Evolutionary conservation across 129 eudicot species (phyloP).

Genomic region (Pittosporum tobira): DNA sequence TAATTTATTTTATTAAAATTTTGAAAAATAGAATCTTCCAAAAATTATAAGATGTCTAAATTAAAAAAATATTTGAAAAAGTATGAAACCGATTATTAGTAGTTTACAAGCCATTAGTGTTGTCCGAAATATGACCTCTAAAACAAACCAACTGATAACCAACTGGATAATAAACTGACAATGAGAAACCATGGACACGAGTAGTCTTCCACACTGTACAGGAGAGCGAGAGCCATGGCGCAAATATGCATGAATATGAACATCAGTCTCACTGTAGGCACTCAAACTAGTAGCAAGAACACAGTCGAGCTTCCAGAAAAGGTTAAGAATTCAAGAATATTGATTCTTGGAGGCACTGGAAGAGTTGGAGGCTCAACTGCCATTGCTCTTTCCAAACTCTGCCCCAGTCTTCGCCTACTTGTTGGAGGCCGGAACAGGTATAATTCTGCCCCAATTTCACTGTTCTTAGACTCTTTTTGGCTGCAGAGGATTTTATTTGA

Average conservation of each 20-base stretch:
- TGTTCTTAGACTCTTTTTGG: too few species aligned
- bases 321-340: constrained; percentile 40
- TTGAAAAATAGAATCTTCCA: too few species aligned
- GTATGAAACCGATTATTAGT: too few species aligned
- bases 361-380: constrained; percentile 97
- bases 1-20: too few species aligned
- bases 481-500: too few species aligned
- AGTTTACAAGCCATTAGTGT: neutral
- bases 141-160: neutral
- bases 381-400: constrained; percentile 65
- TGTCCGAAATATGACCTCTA: neutral
- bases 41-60: too few species aligned
- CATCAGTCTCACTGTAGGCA: neutral
- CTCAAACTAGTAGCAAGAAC: neutral
- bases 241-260: neutral
- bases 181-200: neutral
- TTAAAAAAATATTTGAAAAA: too few species aligned
- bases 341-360: constrained; percentile 86
- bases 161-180: too few species aligned
- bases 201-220: neutral
- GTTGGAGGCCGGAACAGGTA: constrained; percentile 83
- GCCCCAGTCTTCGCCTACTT: constrained; percentile 57
- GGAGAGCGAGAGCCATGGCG: neutral
- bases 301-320: constrained; percentile 16
- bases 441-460: neutral